Percentiles rank a stretch among this genome's conserved stretches.
Conservation (phyloP, 106 monocot genomes). For the Xerophyta viscosa region DNA sequence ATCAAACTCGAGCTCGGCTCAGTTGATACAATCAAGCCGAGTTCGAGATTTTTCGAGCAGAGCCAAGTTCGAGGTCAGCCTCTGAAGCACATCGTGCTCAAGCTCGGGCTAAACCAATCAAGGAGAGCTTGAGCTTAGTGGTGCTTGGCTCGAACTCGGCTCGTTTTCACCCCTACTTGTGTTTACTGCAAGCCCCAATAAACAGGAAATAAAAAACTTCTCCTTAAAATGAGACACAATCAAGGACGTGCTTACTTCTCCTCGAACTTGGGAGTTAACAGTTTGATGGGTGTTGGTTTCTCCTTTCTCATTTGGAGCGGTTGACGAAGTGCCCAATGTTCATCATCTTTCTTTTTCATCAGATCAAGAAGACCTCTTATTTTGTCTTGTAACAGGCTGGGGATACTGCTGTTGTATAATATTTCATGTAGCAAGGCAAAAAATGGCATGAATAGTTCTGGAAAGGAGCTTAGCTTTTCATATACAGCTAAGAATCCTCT, state of each 20-base stretch:
- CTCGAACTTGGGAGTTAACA: conserved; percentile 90
- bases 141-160: too few relatives aligned
- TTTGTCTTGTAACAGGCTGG: conserved; percentile 29
- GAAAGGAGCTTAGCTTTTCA: conserved; percentile 59
- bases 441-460: conserved; percentile 81
- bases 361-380: conserved; percentile 49
- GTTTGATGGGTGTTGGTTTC: conserved; percentile 71
- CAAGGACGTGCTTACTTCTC: conserved; percentile 56
- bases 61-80: too few relatives aligned
- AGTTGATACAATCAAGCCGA: too few relatives aligned
- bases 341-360: conserved; percentile 44
- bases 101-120: too few relatives aligned
- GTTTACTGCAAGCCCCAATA: background rate
- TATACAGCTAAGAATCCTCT: conserved; percentile 61
- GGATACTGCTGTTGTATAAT: conserved; percentile 26
- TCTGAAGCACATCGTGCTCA: too few relatives aligned
- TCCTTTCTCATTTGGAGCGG: conserved; percentile 90
- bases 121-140: too few relatives aligned
- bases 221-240: too few relatives aligned
- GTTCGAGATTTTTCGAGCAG: too few relatives aligned
- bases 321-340: conserved; percentile 41
- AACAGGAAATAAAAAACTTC: too few relatives aligned
- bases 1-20: too few relatives aligned
- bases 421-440: conserved; percentile 45
- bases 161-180: too few relatives aligned